phyloP scores from a whole-genome alignment of 371 early-diverging fungal genomes.

The Coemansia sp. region DNA sequence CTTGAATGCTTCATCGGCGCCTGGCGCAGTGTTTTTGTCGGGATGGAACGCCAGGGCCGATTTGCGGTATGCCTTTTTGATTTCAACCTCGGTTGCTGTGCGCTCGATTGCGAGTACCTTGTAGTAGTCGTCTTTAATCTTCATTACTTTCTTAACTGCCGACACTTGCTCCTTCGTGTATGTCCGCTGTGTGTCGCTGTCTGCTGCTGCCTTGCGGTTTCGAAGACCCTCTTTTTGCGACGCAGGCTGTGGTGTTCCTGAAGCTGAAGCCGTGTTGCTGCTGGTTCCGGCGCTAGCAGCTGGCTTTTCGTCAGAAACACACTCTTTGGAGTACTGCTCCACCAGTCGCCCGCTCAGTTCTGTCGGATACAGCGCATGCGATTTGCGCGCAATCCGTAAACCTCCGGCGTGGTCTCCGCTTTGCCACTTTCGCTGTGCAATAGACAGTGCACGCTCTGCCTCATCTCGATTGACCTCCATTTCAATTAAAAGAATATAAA shows the following conservation, averaged over 20 bases:
- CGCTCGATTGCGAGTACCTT: constrained; percentile 83
- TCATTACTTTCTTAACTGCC: constrained; percentile 75
- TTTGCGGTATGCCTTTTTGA: constrained; percentile 96
- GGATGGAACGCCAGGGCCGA: constrained; percentile 97
- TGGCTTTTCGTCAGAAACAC: constrained; percentile 33
- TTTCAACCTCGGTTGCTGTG: constrained; percentile 76
- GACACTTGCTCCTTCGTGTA: constrained; percentile 77
- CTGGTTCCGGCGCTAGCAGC: not conserved
- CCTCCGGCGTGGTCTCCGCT: constrained; percentile 68
- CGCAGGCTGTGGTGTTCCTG: not conserved
- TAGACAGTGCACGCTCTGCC: constrained; percentile 72
- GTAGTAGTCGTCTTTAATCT: constrained; percentile 80
- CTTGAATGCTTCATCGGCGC: constrained; percentile 97
- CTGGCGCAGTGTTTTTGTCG: constrained; percentile 94
- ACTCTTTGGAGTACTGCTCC: constrained; percentile 43
- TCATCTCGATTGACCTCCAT: constrained; percentile 92
- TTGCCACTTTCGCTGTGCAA: constrained; percentile 68
- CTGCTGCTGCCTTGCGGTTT: not conserved
- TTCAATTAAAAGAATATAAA: not conserved
- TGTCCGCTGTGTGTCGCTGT: constrained; percentile 53
- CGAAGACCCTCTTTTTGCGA: constrained; percentile 11
- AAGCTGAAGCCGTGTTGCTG: not conserved
- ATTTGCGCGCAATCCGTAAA: constrained; percentile 78
- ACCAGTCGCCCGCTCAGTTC: constrained; percentile 63
- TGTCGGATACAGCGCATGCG: constrained; percentile 74